phyloP scores from a whole-genome alignment of 345 rosid species.

The Populus pruinosa region DNA sequence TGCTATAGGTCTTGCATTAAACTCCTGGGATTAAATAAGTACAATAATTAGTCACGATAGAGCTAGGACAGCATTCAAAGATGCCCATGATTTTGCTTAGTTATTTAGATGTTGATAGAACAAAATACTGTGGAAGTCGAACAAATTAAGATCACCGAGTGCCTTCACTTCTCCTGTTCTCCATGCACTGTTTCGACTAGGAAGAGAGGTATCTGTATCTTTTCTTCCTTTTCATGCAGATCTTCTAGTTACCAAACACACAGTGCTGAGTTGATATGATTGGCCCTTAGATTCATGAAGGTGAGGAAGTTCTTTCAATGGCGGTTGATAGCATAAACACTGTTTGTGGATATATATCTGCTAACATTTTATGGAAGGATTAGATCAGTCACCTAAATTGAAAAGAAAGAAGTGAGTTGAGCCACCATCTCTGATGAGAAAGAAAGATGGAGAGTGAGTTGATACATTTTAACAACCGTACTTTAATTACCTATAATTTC shows the following conservation, averaged over 20 bases:
- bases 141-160: too few species aligned
- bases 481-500: background rate
- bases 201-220: too few species aligned
- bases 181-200: too few species aligned
- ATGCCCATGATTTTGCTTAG: too few species aligned
- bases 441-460: background rate
- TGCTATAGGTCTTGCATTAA: too few species aligned
- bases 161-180: too few species aligned
- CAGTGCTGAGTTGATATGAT: background rate
- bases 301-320: conserved; percentile 9
- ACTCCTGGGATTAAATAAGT: too few species aligned
- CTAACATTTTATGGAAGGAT: conserved; percentile 9
- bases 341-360: background rate
- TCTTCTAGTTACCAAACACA: background rate
- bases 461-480: conserved; percentile 4
- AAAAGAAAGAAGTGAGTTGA: conserved; percentile 6
- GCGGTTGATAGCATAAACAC: background rate
- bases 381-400: conserved; percentile 12
- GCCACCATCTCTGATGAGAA: background rate
- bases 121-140: too few species aligned
- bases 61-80: too few species aligned
- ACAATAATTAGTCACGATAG: too few species aligned
- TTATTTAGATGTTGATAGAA: too few species aligned
- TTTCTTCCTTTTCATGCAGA: too few species aligned
- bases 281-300: background rate